phyloP scores from a whole-genome alignment of 192 early-diverging fungal genomes.

The Backusella luteola region DNA sequence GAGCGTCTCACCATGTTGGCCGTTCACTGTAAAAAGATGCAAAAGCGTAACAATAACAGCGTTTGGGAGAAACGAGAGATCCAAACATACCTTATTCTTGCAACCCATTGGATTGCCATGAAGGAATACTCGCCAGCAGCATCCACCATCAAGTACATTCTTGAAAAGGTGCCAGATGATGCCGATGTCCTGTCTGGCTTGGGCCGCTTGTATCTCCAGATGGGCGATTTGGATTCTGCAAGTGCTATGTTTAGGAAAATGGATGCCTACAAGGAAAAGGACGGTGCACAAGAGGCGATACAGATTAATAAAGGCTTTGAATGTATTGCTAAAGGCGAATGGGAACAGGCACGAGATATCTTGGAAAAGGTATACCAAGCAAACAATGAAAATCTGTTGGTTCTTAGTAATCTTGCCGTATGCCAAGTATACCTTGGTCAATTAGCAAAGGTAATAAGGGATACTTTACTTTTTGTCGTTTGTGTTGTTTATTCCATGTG shows the following conservation, averaged over 20 bases:
- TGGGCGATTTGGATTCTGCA: slow-evolving; percentile 38
- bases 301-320: slow-evolving; percentile 42
- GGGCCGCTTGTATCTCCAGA: slow-evolving; percentile 48
- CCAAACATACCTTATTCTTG: slow-evolving; percentile 45
- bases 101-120: slow-evolving; percentile 42
- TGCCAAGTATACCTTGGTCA: slow-evolving; percentile 51
- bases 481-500: background rate
- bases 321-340: slow-evolving; percentile 41
- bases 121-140: slow-evolving; percentile 42
- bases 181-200: slow-evolving; percentile 43
- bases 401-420: slow-evolving; percentile 49
- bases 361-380: slow-evolving; percentile 39
- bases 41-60: background rate
- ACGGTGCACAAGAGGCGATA: slow-evolving; percentile 25
- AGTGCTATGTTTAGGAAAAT: slow-evolving; percentile 33
- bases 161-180: slow-evolving; percentile 19
- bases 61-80: slow-evolving; percentile 38
- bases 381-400: slow-evolving; percentile 47
- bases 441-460: slow-evolving; percentile 11
- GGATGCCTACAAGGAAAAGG: background rate
- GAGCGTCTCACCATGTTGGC: slow-evolving; percentile 43
- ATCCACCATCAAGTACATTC: slow-evolving; percentile 33
- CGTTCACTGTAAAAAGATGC: slow-evolving; percentile 42
- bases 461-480: background rate
- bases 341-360: slow-evolving; percentile 36